Base-by-base conservation (phyloP, 2,329 filamentous ascomycete genomes). In the Ceratocystis harringtonii region DNA sequence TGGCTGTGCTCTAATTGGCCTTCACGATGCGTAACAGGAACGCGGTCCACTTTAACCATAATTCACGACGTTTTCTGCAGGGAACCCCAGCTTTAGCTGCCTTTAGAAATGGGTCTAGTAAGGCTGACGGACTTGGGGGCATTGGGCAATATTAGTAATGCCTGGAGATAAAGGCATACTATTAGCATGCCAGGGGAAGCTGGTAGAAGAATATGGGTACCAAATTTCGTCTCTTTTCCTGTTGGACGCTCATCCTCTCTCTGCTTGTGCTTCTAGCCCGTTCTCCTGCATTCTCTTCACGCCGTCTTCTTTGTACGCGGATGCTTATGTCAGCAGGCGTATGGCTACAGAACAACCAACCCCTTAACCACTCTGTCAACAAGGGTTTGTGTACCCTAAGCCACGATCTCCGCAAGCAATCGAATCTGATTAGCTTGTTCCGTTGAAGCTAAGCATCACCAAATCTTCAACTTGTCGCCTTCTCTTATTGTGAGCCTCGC, bases 61-160 rank as follows among this genome's bases (percentile, higher is more conserved):
- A 30, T 55, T 25, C 50, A 55, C 25, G 50, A 25, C 25, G 22
- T 62, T 48, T 45, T 62, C 36, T 62, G 22, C 61, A 62, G 61
- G 61, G 61, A 45, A 45, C 61, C 61, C 61, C 48, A 8, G 61
- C 19, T 25, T 41, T 19, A 25, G 3, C 25, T 55, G 50, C 25
- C 19, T 50, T 50, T 50, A 12, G 45, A 8, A 22, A 50, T n/a
- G 17, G 48, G 25, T 55, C 50, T 25, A 12, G 19, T 55, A 55
- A 55, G 50, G 50, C 50, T 55, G 50, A 28, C 7, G 19, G 50
- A 28, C 25, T n/a, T 55, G 50, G 8, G 36, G 36, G 36, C 36
- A 15, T 41, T 41, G 4, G 36, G 36, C 19, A 22, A 55, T 55
- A 3, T 55, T 19, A 15, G 45, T 15, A 25, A 55, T 55, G 50